Conservation (phyloP, 768 basidiomycete genomes). For the Panaeolus papilionaceus region DNA sequence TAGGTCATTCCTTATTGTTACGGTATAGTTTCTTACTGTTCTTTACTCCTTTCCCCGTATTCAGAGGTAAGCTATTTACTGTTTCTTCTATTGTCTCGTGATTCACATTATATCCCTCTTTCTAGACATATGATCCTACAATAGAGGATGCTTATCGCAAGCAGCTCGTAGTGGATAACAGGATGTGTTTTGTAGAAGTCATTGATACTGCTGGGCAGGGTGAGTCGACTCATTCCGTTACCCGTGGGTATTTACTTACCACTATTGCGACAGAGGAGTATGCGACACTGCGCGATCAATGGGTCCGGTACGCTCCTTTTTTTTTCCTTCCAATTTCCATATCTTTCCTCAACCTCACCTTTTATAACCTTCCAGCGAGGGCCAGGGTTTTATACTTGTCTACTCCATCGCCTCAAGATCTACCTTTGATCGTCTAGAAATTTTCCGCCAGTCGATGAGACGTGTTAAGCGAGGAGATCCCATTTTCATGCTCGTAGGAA, state of each 20-base stretch:
- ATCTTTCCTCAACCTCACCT: constrained; percentile 18
- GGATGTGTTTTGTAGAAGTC: constrained; percentile 95
- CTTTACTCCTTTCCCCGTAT: constrained; percentile 20
- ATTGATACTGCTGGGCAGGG: constrained; percentile 98
- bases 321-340: constrained; percentile 19
- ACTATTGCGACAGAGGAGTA: constrained; percentile 80
- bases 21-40: constrained; percentile 17
- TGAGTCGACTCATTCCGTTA: constrained; percentile 41
- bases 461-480: constrained; percentile 87
- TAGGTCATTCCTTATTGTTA: constrained; percentile 17
- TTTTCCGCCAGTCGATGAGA: constrained; percentile 89
- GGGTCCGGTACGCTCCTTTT: constrained; percentile 81
- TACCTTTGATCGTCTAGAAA: constrained; percentile 89
- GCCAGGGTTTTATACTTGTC: constrained; percentile 97
- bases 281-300: constrained; percentile 94
- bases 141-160: constrained; percentile 99
- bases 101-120: constrained; percentile 24
- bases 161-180: constrained; percentile 92
- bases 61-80: constrained; percentile 56
- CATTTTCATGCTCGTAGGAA: constrained; percentile 94
- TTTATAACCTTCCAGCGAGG: constrained; percentile 64
- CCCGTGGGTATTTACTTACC: constrained; percentile 20
- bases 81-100: constrained; percentile 19
- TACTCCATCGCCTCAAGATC: constrained; percentile 96
- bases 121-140: constrained; percentile 94